Conservation (phyloP, 2,329 filamentous ascomycete species). For the Sporothrix schenckii region DNA sequence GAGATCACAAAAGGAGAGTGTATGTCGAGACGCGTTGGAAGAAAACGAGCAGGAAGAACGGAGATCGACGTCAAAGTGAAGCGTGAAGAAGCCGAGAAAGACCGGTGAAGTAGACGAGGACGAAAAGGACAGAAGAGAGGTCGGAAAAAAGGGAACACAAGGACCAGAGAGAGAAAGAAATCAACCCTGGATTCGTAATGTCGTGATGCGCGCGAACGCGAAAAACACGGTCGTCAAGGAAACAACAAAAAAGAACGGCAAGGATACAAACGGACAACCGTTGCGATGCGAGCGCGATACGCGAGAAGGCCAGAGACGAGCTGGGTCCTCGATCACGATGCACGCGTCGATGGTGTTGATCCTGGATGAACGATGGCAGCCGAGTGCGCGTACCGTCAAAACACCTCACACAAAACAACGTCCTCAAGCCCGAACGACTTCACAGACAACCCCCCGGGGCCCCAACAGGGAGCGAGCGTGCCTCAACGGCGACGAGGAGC, state of each 20-base stretch:
- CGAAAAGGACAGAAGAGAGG: constrained; percentile 16
- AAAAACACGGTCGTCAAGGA: constrained; percentile 4
- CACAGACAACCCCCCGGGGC: constrained; percentile 42
- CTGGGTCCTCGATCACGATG: constrained; percentile 16
- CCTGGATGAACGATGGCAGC: constrained; percentile 14
- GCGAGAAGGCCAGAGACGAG: background rate
- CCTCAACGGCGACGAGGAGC: constrained; percentile 39
- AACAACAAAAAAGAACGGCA: background rate
- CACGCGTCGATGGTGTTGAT: constrained; percentile 13
- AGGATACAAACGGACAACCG: background rate
- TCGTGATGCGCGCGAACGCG: constrained; percentile 21
- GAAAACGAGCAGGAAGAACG: background rate
- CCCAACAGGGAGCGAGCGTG: constrained; percentile 44
- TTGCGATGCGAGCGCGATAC: constrained; percentile 3
- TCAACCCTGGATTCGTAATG: constrained; percentile 18
- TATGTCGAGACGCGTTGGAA: constrained; percentile 14
- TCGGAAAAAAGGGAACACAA: background rate
- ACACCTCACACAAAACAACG: constrained; percentile 17
- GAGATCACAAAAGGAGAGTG: background rate
- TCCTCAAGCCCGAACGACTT: constrained; percentile 3
- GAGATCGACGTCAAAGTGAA: background rate
- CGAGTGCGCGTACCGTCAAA: constrained; percentile 5
- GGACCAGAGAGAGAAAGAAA: constrained; percentile 1
- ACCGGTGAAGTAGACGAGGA: background rate
- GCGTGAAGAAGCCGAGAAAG: constrained; percentile 19